Base-by-base conservation (phyloP, 2,329 filamentous ascomycete genomes). In the Xylariaceae sp. region DNA sequence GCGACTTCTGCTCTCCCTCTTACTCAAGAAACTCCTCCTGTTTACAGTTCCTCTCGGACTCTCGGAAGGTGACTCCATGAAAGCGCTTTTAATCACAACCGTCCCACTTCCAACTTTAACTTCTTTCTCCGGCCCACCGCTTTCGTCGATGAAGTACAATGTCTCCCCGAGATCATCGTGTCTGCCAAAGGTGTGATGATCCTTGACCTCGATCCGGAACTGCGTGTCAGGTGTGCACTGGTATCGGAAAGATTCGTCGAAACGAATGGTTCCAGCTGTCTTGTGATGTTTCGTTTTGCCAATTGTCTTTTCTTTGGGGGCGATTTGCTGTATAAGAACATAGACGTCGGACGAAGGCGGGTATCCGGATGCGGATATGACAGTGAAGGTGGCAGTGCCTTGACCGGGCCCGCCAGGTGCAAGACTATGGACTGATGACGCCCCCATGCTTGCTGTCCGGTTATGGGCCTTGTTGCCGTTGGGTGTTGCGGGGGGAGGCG, bases 201-300 rank as follows among this genome's bases (percentile, higher is more conserved):
- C 87, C 66, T 90, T 90, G 54, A 90, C 90, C 55, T 88, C 81
- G 53, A 99, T 66, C 66, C 90, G 87, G 79, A 96, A 97, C 63
- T 89, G 85, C 18, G 87, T 78, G 60, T 96, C 92, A 2, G 92
- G 85, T 1, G 85, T 80, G 70, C 90, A 95, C 11, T 78, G 75
- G 18, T 87, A 77, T 62, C 85, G 90, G 75, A 94, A 92, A 1
- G 82, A 84, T 66, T 95, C 89, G 55, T 90, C 85, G 67, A 83
- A 95, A 15, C 74, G 77, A 53, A 89, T 80, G 3, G 77, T 71
- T 1, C 87, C 89, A 3, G 80, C 72, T 1, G 85, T 79, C 68
- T 96, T 96, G 72, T 88, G 81, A 56, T 94, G 87, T 67, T 96
- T 95, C 18, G 91, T 96, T 75, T 97, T 96, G 72, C 91, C 85